These are phyloP conservation scores for Larix kaempferi DNA, from an alignment of 75 land plant species.

Conservation along the genomic window DNA sequence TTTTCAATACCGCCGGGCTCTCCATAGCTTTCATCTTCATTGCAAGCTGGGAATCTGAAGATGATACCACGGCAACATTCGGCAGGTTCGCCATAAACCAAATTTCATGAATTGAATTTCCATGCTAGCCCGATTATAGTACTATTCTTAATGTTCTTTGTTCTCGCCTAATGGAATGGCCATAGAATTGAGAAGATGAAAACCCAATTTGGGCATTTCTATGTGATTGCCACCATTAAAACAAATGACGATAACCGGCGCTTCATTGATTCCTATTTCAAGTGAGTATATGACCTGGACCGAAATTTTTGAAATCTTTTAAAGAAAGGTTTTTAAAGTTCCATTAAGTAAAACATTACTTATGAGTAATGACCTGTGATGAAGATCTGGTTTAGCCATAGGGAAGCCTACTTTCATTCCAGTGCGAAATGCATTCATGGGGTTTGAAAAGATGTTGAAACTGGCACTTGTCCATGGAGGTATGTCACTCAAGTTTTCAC, in stretches of 20 bases:
- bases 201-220: conserved; percentile 56
- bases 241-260: conserved; percentile 62
- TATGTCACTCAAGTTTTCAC: conserved; percentile 8
- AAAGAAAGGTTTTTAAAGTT: no score
- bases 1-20: conserved; percentile 75
- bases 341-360: no score
- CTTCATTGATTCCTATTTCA: conserved; percentile 63
- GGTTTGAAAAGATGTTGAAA: conserved; percentile 81
- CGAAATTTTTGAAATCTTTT: no score
- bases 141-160: not conserved
- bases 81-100: conserved; percentile 28
- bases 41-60: conserved; percentile 40
- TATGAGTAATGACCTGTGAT: not conserved
- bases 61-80: conserved; percentile 14
- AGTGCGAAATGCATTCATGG: conserved; percentile 68
- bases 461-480: conserved; percentile 76
- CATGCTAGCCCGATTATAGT: not conserved
- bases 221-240: conserved; percentile 51
- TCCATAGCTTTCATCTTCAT: conserved; percentile 74
- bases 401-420: conserved; percentile 74
- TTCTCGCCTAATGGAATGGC: no score
- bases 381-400: conserved; percentile 47
- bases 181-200: conserved; percentile 63
- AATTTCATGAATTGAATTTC: not conserved
- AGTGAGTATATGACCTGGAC: conserved; percentile 27